Conservation (phyloP, 2,329 filamentous ascomycete genomes). For the Penicillium sp. region DNA sequence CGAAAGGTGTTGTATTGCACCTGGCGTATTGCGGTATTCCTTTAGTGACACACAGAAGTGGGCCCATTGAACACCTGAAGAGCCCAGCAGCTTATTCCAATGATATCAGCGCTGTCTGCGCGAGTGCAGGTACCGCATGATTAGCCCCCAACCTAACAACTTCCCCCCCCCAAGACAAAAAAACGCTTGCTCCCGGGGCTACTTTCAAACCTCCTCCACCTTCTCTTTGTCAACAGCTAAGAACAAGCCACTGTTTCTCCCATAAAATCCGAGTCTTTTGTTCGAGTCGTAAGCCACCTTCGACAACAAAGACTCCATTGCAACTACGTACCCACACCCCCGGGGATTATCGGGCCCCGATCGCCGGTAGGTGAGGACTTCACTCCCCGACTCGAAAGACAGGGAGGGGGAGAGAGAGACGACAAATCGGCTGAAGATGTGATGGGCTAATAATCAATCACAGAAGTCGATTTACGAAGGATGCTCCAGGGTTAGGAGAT, state of each 20-base stretch:
- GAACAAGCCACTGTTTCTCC: background rate
- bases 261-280: background rate
- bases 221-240: background rate
- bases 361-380: background rate
- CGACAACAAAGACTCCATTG: background rate
- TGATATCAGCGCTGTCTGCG: slow-evolving; percentile 2
- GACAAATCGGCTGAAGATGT: background rate
- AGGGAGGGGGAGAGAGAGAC: background rate
- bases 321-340: background rate
- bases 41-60: background rate
- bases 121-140: slow-evolving; percentile 1
- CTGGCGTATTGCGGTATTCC: background rate
- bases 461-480: background rate
- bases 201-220: background rate
- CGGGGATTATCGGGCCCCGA: background rate
- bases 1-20: background rate
- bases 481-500: slow-evolving; percentile 2
- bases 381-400: background rate
- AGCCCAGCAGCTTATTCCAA: slow-evolving; percentile 1
- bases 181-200: background rate
- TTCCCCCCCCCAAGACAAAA: background rate
- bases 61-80: background rate
- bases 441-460: background rate
- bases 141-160: background rate
- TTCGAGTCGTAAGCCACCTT: background rate